Evolutionary conservation across 2,329 filamentous ascomycete genomes (phyloP).

Genomic region (Penicillium nordicum): DNA sequence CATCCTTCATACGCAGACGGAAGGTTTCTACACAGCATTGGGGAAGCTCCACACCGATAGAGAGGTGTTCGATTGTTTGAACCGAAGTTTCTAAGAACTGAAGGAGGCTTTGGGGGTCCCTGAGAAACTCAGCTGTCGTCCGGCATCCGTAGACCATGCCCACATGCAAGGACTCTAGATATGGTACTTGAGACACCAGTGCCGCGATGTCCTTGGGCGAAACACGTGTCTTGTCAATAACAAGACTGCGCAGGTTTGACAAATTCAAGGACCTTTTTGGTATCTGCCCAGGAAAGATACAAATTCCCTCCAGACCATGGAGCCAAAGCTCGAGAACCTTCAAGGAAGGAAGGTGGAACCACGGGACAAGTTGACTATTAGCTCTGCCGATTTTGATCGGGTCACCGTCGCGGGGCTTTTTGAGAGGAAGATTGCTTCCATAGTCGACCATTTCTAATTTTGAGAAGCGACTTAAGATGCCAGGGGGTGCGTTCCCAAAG

Average conservation of each 20-base stretch:
- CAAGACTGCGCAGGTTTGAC: not conserved
- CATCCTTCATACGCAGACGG: not conserved
- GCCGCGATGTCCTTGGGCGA: not conserved
- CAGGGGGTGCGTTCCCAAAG: not conserved
- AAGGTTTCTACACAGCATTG: not conserved
- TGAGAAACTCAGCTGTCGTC: not conserved
- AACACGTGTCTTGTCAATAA: not conserved
- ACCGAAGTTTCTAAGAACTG: not conserved
- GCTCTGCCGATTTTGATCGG: too few species aligned
- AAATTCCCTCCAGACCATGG: not conserved
- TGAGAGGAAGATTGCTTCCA: not conserved
- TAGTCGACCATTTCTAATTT: slow-evolving; percentile 4
- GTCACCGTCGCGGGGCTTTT: not conserved
- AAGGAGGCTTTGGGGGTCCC: not conserved
- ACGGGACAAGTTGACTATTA: not conserved
- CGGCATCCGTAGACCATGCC: not conserved
- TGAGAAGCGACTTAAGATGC: not conserved
- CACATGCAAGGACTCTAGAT: not conserved
- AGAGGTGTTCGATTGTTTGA: not conserved
- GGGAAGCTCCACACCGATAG: not conserved
- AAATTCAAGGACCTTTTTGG: not conserved
- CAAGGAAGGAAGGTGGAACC: slow-evolving; percentile 7
- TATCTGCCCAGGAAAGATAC: not conserved
- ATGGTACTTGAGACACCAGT: not conserved
- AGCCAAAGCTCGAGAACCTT: slow-evolving; percentile 6